Evolutionary conservation across 345 rosid species (phyloP).

Genomic region (Populus nigra): DNA sequence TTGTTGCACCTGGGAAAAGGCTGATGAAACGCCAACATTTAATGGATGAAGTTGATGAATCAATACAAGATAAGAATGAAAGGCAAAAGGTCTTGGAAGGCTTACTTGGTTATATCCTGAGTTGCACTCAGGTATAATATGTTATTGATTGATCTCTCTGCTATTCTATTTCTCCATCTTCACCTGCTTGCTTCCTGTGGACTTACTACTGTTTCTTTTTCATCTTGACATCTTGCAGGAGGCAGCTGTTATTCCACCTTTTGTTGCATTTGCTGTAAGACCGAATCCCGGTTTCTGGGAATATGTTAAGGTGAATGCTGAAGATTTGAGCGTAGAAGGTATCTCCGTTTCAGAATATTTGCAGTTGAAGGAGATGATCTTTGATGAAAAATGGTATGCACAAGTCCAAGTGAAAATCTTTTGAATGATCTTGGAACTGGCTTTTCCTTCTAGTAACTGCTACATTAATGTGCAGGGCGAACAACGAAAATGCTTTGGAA

Average conservation of each 20-base stretch:
- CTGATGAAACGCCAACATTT: constrained; percentile 57
- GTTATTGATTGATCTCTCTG: neutral
- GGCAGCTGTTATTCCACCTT: constrained; percentile 80
- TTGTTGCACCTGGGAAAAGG: constrained; percentile 59
- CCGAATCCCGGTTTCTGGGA: constrained; percentile 92
- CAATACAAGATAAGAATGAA: constrained; percentile 57
- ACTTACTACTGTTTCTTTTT: neutral
- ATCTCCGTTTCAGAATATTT: constrained; percentile 61
- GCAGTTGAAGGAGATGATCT: constrained; percentile 70
- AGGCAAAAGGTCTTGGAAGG: constrained; percentile 66
- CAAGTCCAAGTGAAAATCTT: neutral
- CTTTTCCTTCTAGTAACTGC: neutral
- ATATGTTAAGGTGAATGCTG: constrained; percentile 67
- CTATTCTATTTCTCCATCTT: neutral
- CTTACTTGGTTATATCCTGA: constrained; percentile 73
- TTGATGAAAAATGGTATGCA: constrained; percentile 67
- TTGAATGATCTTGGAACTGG: neutral
- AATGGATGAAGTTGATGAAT: constrained; percentile 59
- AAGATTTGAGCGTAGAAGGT: constrained; percentile 54
- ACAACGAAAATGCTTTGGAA: constrained; percentile 73
- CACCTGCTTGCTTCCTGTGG: neutral
- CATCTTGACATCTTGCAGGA: constrained; percentile 47
- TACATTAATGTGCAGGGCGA: constrained; percentile 55
- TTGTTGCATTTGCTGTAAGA: constrained; percentile 74
- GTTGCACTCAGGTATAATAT: constrained; percentile 49